phyloP scores from a whole-genome alignment of 192 early-diverging fungal genomes.

The Kickxella alabastrina region DNA sequence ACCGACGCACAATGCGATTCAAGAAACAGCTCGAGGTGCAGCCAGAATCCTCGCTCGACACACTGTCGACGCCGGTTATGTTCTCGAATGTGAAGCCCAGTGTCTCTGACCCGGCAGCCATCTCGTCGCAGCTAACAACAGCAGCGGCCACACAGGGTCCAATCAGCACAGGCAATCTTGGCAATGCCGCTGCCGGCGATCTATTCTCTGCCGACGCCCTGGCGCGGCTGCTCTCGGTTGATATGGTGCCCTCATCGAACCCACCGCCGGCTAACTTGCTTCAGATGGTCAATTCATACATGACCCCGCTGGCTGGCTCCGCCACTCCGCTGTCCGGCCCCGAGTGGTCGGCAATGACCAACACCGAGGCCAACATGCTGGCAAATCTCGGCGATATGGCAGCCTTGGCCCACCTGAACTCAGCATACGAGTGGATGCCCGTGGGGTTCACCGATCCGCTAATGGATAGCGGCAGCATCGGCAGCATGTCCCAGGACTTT shows the following conservation, averaged over 20 bases:
- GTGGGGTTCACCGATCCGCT: constrained; percentile 15
- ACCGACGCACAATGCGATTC: constrained; percentile 47
- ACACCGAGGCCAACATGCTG: constrained; percentile 39
- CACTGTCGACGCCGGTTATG: constrained; percentile 13
- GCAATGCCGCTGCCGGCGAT: background rate
- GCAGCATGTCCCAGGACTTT: constrained; percentile 12
- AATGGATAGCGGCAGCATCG: background rate
- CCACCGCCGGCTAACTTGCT: constrained; percentile 25
- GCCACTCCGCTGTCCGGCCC: constrained; percentile 10
- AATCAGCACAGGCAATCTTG: no score
- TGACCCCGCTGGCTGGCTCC: constrained; percentile 26
- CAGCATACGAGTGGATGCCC: constrained; percentile 25
- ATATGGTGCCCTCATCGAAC: constrained; percentile 37
- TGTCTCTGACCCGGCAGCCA: background rate
- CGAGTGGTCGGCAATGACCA: constrained; percentile 19
- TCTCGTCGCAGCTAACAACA: background rate
- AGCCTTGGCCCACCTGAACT: constrained; percentile 2
- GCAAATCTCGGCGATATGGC: constrained; percentile 39
- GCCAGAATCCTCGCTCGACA: constrained; percentile 19
- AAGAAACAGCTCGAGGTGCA: constrained; percentile 37
- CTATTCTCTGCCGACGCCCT: constrained; percentile 33
- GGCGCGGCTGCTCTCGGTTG: constrained; percentile 37
- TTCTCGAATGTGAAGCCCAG: no score
- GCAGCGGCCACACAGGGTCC: background rate
- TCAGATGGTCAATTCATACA: constrained; percentile 34